Base-by-base conservation (phyloP, 306 rosid species). In the Citrullus amarus region DNA sequence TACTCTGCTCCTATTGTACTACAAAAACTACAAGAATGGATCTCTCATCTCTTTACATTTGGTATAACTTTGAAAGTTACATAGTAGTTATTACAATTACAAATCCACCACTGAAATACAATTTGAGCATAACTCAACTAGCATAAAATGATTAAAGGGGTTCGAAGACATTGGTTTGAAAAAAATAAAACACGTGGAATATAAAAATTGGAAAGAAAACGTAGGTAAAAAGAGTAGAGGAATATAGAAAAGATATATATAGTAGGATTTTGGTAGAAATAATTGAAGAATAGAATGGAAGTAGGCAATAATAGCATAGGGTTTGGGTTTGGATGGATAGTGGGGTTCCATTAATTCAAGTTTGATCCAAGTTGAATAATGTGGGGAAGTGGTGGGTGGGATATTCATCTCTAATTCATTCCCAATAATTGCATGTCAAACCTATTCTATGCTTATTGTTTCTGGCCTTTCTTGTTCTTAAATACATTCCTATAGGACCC, bases 291-390 rank as follows among this genome's bases (percentile, higher is more conserved):
- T 2, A 34, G 44, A 32, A 32, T 65, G 22, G 25, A 65, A 38
- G 50, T 67, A 67, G 15, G 15, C 28, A 53, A 53, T 16, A 39
- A 41, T 41, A 67, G 34, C 30, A 67, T 38, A 38, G 15, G 22
- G 10, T 41, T 38, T 38, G 75, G 22, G 10, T 41, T 38, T 38
- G 75, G 32, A 17, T 68, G 46, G 25, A 68, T n/a, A 43, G 75
- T 68, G 75, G 75, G 54, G 53, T n/a, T 67, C 74, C 51, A 67
- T 67, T 67, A 63, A 63, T 67, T 39, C 30, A 67, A 39, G 51
- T 39, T 66, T 16, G 25, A 39, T 67, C 73, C 51, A 67, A 38
- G 1, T 66, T 67, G 51, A 67, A 67, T 67, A 17, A 67, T 67
- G 28, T 67, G 51, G 0, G 70, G 70, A 4, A 63, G 44, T 63